A percentile compares a stretch with the other conserved stretches of the same genome.
phyloP scores from a whole-genome alignment of 2,329 filamentous ascomycete species.

The Xylogone sp. region DNA sequence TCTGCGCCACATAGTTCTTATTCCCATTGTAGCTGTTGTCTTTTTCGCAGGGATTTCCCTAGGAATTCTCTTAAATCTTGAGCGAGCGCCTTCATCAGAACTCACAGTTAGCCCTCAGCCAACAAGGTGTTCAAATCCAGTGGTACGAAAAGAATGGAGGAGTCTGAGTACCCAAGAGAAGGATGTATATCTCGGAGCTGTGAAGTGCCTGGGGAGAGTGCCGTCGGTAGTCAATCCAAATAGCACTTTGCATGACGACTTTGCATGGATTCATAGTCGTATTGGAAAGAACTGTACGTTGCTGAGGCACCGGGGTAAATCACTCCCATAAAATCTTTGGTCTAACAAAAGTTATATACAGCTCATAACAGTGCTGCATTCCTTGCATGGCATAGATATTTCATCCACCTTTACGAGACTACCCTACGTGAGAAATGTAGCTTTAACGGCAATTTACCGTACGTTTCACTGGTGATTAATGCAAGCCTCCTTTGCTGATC shows the following conservation, averaged over 20 bases:
- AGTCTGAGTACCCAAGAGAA: slow-evolving; percentile 3
- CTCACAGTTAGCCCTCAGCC: not conserved
- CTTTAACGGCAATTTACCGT: slow-evolving; percentile 8
- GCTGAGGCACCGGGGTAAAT: not conserved
- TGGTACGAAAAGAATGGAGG: slow-evolving; percentile 8
- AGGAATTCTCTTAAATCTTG: not conserved
- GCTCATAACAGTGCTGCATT: slow-evolving; percentile 29
- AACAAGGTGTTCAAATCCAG: slow-evolving; percentile 5
- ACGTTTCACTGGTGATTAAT: not conserved
- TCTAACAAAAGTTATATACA: slow-evolving; percentile 1
- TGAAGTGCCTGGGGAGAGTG: slow-evolving; percentile 4
- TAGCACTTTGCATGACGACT: slow-evolving; percentile 7
- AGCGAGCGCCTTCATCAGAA: not conserved
- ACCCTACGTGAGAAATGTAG: slow-evolving; percentile 26
- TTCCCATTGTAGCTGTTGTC: not conserved
- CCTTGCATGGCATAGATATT: slow-evolving; percentile 34
- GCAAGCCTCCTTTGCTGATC: not conserved
- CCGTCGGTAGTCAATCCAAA: slow-evolving; percentile 3
- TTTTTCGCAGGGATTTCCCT: not conserved
- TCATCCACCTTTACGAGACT: slow-evolving; percentile 28
- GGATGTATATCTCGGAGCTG: slow-evolving; percentile 6
- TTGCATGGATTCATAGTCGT: slow-evolving; percentile 3
- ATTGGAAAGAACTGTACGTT: not conserved
- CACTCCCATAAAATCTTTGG: not conserved
- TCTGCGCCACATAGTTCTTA: not conserved